Conservation (phyloP, 306 rosid species). For the Vachellia collinsii region DNA sequence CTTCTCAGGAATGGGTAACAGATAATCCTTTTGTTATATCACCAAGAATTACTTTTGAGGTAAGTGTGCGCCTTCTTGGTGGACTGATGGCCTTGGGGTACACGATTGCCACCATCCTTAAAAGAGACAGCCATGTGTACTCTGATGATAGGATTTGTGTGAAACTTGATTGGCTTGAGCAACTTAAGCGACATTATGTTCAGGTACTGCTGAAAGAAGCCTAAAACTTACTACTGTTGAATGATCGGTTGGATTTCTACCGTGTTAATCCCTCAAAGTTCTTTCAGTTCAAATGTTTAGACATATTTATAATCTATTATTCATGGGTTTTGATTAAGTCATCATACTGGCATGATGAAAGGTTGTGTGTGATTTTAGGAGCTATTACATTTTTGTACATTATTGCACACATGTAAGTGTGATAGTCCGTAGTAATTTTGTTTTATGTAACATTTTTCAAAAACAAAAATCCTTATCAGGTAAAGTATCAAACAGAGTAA, state of each 20-base stretch:
- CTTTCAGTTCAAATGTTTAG: constrained; percentile 23
- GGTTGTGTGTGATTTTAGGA: constrained; percentile 3
- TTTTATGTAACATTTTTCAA: constrained; percentile 15
- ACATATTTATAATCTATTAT: constrained; percentile 25
- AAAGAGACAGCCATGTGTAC: constrained; percentile 86
- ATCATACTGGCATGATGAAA: constrained; percentile 1
- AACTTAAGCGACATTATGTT: constrained; percentile 82
- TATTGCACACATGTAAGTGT: neutral
- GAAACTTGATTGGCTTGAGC: constrained; percentile 97
- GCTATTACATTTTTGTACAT: neutral
- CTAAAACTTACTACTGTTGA: constrained; percentile 6
- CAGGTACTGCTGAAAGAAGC: constrained; percentile 60
- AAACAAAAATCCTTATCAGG: neutral
- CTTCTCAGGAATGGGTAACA: constrained; percentile 95
- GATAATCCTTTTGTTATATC: constrained; percentile 96
- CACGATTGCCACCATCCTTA: constrained; percentile 95
- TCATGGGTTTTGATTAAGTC: constrained; percentile 21
- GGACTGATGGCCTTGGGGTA: constrained; percentile 99
- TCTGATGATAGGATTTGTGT: constrained; percentile 74
- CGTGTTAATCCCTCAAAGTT: constrained; percentile 13
- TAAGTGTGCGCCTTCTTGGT: constrained; percentile 98
- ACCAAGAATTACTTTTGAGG: constrained; percentile 99
- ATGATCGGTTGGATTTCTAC: constrained; percentile 24
- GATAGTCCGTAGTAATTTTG: neutral
- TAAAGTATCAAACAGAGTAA: constrained; percentile 5